A percentile compares a stretch with the other conserved stretches of the same genome.
Evolutionary conservation across 2,329 filamentous ascomycete genomes (phyloP).

Genomic region (Phialophora verrucosa): DNA sequence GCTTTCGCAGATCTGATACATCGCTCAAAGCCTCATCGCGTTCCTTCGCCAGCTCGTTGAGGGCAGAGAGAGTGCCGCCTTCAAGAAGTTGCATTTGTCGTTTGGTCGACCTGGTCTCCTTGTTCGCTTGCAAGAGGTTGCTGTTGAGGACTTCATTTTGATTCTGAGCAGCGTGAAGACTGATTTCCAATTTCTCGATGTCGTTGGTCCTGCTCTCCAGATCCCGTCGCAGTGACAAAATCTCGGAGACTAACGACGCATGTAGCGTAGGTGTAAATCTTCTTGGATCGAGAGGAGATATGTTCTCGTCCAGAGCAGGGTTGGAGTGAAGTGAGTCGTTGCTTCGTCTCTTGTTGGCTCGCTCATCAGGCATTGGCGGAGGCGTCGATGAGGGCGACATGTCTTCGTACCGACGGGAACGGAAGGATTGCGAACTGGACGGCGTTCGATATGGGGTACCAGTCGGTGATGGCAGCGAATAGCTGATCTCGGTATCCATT

Average conservation of each 20-base stretch:
- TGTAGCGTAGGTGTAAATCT: constrained; percentile 95
- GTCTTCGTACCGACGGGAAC: constrained; percentile 68
- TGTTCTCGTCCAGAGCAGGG: constrained; percentile 63
- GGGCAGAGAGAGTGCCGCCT: constrained; percentile 81
- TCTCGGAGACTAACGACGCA: constrained; percentile 92
- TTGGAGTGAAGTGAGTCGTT: constrained; percentile 46
- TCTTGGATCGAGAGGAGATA: constrained; percentile 81
- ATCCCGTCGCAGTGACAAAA: constrained; percentile 82
- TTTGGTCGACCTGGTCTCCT: constrained; percentile 80
- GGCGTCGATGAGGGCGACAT: constrained; percentile 44
- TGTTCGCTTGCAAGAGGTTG: constrained; percentile 66
- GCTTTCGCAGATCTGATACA: constrained; percentile 72
- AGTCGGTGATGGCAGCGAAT: constrained; percentile 70
- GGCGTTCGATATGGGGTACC: constrained; percentile 75
- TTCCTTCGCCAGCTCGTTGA: constrained; percentile 82
- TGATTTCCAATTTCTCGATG: constrained; percentile 82
- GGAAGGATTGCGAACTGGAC: constrained; percentile 61
- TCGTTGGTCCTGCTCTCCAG: constrained; percentile 86
- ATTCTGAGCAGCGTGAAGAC: constrained; percentile 70
- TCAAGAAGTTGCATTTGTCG: constrained; percentile 86
- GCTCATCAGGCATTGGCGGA: constrained; percentile 64
- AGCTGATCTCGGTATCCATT: constrained; percentile 50
- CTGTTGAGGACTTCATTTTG: constrained; percentile 75
- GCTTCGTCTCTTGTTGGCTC: constrained; percentile 47
- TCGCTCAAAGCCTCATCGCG: constrained; percentile 81